A percentile compares a stretch with the other conserved stretches of the same genome.
Conservation (phyloP, 1,284 basidiomycete species). For the Cystobasidium pallidum region DNA sequence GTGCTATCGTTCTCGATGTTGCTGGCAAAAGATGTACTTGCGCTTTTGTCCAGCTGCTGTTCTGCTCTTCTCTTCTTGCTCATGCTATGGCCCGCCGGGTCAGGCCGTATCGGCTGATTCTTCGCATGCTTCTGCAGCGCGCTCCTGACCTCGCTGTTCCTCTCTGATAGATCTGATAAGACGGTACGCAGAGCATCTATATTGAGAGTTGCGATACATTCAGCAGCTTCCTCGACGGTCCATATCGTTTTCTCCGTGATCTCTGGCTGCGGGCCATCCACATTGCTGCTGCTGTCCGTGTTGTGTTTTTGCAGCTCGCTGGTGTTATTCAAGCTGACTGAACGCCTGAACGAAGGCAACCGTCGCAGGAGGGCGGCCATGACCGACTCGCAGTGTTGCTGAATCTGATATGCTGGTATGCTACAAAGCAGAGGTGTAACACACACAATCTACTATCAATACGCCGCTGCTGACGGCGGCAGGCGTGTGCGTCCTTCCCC, state of each 20-base stretch:
- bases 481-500: constrained; percentile 7
- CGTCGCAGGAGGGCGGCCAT: constrained; percentile 29
- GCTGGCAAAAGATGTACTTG: not conserved
- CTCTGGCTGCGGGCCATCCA: not conserved
- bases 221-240: not conserved
- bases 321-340: constrained; percentile 3
- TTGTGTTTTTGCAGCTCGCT: constrained; percentile 6
- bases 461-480: not conserved
- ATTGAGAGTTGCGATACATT: not conserved
- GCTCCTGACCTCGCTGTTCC: constrained; percentile 2
- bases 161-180: constrained; percentile 9
- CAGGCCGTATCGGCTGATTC: not conserved
- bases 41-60: not conserved
- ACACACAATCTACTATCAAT: not conserved
- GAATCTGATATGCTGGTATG: too few species aligned
- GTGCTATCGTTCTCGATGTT: not conserved
- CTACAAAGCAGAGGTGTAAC: too few species aligned
- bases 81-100: constrained; percentile 19
- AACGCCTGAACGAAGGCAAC: constrained; percentile 28
- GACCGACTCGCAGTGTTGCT: not conserved
- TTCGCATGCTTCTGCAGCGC: constrained; percentile 21
- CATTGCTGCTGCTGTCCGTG: not conserved
- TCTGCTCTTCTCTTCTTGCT: constrained; percentile 39
- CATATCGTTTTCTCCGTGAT: not conserved
- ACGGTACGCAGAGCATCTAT: constrained; percentile 9